These are phyloP conservation scores for Diaporthe sp. DNA, from an alignment of 2,329 filamentous ascomycete species.

Conservation along the genomic window DNA sequence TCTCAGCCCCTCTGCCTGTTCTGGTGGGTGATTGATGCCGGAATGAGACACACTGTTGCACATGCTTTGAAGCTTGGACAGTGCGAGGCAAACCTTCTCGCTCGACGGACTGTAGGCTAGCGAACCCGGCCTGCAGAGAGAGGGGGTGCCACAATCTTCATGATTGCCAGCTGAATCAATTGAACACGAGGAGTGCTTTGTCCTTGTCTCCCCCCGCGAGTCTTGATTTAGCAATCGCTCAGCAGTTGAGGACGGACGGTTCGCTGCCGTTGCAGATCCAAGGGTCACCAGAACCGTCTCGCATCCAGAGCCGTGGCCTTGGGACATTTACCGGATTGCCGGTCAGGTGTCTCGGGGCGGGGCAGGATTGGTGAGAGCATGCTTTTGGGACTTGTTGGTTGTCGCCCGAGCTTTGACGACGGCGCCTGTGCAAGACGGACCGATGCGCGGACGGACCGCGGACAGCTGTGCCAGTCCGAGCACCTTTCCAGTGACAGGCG, in stretches of 20 bases:
- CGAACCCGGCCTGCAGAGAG: constrained; percentile 14
- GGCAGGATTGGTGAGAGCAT: constrained; percentile 17
- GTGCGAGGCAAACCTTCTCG: constrained; percentile 21
- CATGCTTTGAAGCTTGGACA: constrained; percentile 18
- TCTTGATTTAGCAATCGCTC: constrained; percentile 3
- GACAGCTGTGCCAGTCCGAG: constrained; percentile 7
- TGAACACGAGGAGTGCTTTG: constrained; percentile 20
- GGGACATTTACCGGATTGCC: constrained; percentile 25
- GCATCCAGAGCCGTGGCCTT: constrained; percentile 27
- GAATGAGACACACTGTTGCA: constrained; percentile 30
- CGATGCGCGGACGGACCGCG: constrained; percentile 16
- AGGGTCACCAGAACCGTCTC: neutral
- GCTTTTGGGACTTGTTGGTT: constrained; percentile 13
- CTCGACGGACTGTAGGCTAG: neutral
- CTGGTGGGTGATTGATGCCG: constrained; percentile 10
- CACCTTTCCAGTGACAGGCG: neutral
- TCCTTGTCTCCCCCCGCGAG: neutral
- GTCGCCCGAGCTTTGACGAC: constrained; percentile 20
- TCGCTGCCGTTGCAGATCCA: constrained; percentile 1
- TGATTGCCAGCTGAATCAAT: neutral
- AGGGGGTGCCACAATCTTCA: neutral
- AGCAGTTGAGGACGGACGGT: constrained; percentile 10
- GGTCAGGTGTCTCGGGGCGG: constrained; percentile 17
- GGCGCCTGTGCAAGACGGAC: constrained; percentile 10
- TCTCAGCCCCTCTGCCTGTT: neutral